Base-by-base conservation (phyloP, 2,329 filamentous ascomycete genomes). In the Cercospora nicotianae region DNA sequence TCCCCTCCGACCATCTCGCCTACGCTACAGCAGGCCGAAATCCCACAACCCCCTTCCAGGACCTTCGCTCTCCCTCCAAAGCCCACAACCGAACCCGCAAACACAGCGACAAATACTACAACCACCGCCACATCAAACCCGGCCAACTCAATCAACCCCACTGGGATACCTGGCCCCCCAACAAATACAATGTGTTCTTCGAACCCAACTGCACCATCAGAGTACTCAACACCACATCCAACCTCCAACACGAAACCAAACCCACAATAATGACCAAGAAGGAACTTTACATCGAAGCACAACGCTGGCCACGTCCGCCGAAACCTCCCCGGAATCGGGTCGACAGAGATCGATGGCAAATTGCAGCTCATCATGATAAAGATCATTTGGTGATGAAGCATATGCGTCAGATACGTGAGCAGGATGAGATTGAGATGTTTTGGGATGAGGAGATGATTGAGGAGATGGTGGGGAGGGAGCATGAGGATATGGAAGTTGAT, bases 41-140 rank as follows among this genome's bases (percentile, higher is more conserved):
- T 5, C 18, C 51, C 33, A 62, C 66, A 12, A 65, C 63, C 55
- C 61, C 65, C 36, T 73, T 70, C 63, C 45, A 8, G n/a, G 70
- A 73, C 63, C 62, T 70, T 20, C 68, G 71, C 36, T 73, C 70
- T 0, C 57, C 63, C 10, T 58, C 70, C 23, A 66, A 70, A 63
- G 65, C 70, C 28, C 62, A 59, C 26, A 53, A 67, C 23, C 70
- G 71, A 5, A 23, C 60, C n/a, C 65, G 51, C 10, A 48, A n/a
- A 7, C 53, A 66, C 12, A 39, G 60, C 7, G 39, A 62, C 9
- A 70, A 72, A 31, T 72, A 72, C 45, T 70, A 63, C 57, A 23
- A n/a, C 33, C 67, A 63, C 58, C 36, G 42, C 26, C 20, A 20
- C 39, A 60, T 70, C 55, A 70, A 72, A 42, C 63, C 51, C 12